Evolutionary conservation across 2,329 filamentous ascomycete species (phyloP).

Genomic region (Falciphora oryzae): DNA sequence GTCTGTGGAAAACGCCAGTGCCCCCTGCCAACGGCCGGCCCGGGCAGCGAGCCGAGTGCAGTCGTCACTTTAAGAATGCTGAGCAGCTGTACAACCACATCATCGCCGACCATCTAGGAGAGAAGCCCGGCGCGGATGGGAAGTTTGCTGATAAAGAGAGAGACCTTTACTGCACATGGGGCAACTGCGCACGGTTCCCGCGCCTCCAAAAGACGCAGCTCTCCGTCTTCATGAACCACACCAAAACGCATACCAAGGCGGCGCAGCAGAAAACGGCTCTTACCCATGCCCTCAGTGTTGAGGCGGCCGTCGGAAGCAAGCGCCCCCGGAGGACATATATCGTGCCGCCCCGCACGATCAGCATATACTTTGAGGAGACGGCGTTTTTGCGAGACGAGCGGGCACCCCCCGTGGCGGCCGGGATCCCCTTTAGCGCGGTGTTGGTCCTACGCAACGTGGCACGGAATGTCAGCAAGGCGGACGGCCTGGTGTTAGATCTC

Average conservation of each 20-base stretch:
- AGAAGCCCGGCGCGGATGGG: slow-evolving; percentile 48
- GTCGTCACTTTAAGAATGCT: slow-evolving; percentile 55
- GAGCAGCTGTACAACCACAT: slow-evolving; percentile 70
- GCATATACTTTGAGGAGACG: slow-evolving; percentile 51
- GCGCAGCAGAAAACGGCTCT: slow-evolving; percentile 24
- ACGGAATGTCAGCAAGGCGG: slow-evolving; percentile 40
- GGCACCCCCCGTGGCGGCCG: slow-evolving; percentile 59
- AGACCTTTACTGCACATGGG: slow-evolving; percentile 61
- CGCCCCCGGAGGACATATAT: slow-evolving; percentile 40
- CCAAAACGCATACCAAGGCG: slow-evolving; percentile 61
- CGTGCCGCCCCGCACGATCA: slow-evolving; percentile 49
- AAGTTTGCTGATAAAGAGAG: slow-evolving; percentile 50
- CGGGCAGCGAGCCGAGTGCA: slow-evolving; percentile 37
- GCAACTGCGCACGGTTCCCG: slow-evolving; percentile 53
- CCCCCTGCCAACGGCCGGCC: neutral
- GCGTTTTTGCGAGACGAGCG: slow-evolving; percentile 49
- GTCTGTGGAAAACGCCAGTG: slow-evolving; percentile 48
- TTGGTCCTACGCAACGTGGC: slow-evolving; percentile 76
- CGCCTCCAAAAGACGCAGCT: slow-evolving; percentile 39
- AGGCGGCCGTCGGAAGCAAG: slow-evolving; percentile 15
- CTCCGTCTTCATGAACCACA: slow-evolving; percentile 52
- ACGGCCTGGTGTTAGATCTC: slow-evolving; percentile 8
- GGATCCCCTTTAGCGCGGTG: slow-evolving; percentile 72
- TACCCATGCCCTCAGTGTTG: slow-evolving; percentile 8
- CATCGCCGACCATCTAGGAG: slow-evolving; percentile 54